A percentile compares a stretch with the other conserved stretches of the same genome.
phyloP scores from a whole-genome alignment of 1,139 yeast genomes.

The Trichomonascaceae sp. region DNA sequence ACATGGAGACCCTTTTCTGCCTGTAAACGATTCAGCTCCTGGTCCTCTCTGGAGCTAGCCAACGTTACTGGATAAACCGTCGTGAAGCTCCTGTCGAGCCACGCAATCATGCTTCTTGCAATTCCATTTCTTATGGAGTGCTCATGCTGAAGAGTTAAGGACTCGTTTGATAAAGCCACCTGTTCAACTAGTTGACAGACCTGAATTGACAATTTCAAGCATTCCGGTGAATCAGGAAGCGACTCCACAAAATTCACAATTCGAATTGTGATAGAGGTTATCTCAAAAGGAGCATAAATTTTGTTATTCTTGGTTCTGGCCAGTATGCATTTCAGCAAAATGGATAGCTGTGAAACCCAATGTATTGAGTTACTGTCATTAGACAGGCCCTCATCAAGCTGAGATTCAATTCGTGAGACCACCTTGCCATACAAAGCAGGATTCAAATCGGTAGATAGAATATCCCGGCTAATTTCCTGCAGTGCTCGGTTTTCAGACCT shows the following conservation, averaged over 20 bases:
- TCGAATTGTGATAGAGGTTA: constrained; percentile 35
- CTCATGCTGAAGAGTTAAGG: constrained; percentile 44
- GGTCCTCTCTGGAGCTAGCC: constrained; percentile 12
- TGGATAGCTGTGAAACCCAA: constrained; percentile 38
- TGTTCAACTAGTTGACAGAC: constrained; percentile 51
- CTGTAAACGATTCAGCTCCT: constrained; percentile 22
- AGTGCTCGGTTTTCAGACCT: constrained; percentile 22
- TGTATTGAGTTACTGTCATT: constrained; percentile 17
- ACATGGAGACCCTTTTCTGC: constrained; percentile 24
- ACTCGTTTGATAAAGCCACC: constrained; percentile 40
- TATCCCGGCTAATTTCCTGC: constrained; percentile 45
- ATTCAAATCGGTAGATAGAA: constrained; percentile 41
- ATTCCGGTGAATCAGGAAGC: constrained; percentile 37
- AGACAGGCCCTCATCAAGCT: constrained; percentile 22
- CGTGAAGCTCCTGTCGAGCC: constrained; percentile 44
- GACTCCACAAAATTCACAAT: constrained; percentile 33
- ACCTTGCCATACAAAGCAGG: constrained; percentile 39
- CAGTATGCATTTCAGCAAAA: constrained; percentile 38
- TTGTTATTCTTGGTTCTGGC: constrained; percentile 37
- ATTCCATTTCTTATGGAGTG: constrained; percentile 52
- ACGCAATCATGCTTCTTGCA: constrained; percentile 54
- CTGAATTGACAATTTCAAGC: constrained; percentile 48
- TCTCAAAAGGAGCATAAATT: constrained; percentile 38
- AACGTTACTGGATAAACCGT: constrained; percentile 6
- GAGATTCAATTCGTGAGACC: constrained; percentile 29